Evolutionary conservation across 176 grass and related monocot species (phyloP).

Genomic region (Musa itinerans): DNA sequence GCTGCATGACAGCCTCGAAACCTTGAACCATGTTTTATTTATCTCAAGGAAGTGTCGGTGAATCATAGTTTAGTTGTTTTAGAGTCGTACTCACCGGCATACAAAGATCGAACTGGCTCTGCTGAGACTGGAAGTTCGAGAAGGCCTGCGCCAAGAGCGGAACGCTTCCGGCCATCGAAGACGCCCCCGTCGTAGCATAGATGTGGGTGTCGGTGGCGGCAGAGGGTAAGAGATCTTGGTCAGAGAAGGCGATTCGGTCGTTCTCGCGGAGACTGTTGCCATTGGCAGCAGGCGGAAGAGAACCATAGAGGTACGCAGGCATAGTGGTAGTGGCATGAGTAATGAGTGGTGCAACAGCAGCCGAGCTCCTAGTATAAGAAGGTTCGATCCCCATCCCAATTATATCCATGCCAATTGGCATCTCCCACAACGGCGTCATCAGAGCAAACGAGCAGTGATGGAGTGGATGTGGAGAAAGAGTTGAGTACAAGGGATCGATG

Average conservation of each 20-base stretch:
- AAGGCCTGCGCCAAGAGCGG: constrained; percentile 11
- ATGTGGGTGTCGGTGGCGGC: neutral
- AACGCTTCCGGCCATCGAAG: neutral
- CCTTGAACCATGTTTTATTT: neutral
- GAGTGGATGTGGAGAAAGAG: neutral
- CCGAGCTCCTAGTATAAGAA: constrained; percentile 11
- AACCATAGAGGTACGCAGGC: constrained; percentile 40
- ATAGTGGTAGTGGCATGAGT: neutral
- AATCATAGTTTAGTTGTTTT: constrained; percentile 4
- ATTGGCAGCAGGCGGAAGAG: constrained; percentile 29
- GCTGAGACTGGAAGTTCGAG: constrained; percentile 15
- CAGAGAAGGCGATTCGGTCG: constrained; percentile 53
- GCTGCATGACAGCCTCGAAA: constrained; percentile 3
- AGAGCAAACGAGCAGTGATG: neutral
- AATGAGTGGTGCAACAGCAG: neutral
- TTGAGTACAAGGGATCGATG: neutral
- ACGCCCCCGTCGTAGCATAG: constrained; percentile 17
- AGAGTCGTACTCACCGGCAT: constrained; percentile 57
- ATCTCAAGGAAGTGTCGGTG: neutral
- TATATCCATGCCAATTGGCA: constrained; percentile 41
- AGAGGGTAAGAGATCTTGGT: constrained; percentile 54
- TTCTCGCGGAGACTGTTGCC: constrained; percentile 44
- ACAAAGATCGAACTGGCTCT: constrained; percentile 72
- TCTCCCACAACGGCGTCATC: neutral
- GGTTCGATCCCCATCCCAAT: constrained; percentile 1